These are phyloP conservation scores for Pulveroboletus sp. DNA, from an alignment of 768 basidiomycete genomes.

Conservation along the genomic window DNA sequence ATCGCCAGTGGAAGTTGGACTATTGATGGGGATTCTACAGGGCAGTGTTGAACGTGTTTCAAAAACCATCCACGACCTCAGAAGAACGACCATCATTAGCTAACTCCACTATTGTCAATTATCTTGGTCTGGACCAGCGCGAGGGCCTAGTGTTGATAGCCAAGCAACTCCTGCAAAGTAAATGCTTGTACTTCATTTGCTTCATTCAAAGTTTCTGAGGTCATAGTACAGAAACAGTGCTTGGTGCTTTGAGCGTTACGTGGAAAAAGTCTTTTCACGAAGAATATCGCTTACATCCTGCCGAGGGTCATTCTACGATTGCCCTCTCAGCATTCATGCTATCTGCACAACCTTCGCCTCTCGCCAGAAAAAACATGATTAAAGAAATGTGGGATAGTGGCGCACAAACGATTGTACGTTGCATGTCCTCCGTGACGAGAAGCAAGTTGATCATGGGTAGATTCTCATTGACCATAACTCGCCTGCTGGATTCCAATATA, in stretches of 20 bases:
- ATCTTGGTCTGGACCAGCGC: constrained; percentile 75
- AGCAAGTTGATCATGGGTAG: constrained; percentile 35
- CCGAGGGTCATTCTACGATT: constrained; percentile 48
- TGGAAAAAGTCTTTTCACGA: constrained; percentile 59
- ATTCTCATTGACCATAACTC: constrained; percentile 84
- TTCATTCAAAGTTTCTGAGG: constrained; percentile 10
- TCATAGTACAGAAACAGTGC: constrained; percentile 40
- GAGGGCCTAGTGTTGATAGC: constrained; percentile 65
- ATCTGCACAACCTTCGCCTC: constrained; percentile 58
- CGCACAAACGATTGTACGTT: constrained; percentile 68
- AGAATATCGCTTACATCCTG: constrained; percentile 37
- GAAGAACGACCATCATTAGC: constrained; percentile 36
- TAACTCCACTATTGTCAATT: constrained; percentile 52
- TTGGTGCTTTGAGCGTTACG: constrained; percentile 40
- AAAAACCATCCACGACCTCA: constrained; percentile 28
- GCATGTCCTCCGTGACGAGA: not conserved
- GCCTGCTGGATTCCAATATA: constrained; percentile 64
- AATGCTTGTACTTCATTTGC: constrained; percentile 10
- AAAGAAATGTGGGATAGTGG: constrained; percentile 92
- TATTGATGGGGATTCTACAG: constrained; percentile 33
- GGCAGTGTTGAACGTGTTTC: constrained; percentile 67
- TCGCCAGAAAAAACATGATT: constrained; percentile 61
- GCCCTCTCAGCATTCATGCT: constrained; percentile 86
- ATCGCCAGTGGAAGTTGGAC: not conserved
- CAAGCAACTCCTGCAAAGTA: constrained; percentile 57